phyloP scores from a whole-genome alignment of 345 rosid species.

The Syzygium jambos region DNA sequence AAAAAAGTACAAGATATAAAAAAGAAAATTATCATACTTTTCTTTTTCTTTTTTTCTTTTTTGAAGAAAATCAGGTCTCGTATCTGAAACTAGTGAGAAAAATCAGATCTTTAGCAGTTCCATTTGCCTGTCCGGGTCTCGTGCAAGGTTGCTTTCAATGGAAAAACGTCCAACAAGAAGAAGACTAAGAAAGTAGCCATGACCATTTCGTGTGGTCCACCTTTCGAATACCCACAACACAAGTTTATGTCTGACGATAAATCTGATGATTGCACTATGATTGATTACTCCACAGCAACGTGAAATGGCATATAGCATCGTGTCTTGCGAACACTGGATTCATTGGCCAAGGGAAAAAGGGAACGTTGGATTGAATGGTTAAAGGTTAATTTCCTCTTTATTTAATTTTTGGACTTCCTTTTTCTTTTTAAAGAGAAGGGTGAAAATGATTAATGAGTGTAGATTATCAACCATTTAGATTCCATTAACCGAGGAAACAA shows the following conservation, averaged over 20 bases:
- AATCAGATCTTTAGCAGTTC: constrained; percentile 18
- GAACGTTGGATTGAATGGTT: background rate
- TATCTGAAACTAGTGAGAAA: background rate
- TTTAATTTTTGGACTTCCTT: background rate
- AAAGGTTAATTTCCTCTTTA: background rate
- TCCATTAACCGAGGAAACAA: background rate
- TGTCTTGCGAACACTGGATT: background rate
- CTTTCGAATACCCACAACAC: background rate
- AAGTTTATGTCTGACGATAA: background rate
- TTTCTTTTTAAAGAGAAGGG: background rate
- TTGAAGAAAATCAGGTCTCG: background rate
- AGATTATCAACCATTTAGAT: background rate
- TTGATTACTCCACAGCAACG: constrained; percentile 1
- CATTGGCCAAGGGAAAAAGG: background rate
- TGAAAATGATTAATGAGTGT: background rate
- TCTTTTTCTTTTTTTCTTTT: background rate
- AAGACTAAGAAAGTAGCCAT: constrained; percentile 3
- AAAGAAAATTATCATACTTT: no score
- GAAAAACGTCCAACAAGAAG: background rate
- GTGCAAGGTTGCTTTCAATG: constrained; percentile 16
- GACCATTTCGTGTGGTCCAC: constrained; percentile 21
- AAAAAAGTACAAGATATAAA: background rate
- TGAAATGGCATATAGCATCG: background rate
- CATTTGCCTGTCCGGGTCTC: constrained; percentile 8
- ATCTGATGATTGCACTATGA: constrained; percentile 15